Conservation (phyloP, 208 protist species). For the Acanthamoeba divionensis region DNA sequence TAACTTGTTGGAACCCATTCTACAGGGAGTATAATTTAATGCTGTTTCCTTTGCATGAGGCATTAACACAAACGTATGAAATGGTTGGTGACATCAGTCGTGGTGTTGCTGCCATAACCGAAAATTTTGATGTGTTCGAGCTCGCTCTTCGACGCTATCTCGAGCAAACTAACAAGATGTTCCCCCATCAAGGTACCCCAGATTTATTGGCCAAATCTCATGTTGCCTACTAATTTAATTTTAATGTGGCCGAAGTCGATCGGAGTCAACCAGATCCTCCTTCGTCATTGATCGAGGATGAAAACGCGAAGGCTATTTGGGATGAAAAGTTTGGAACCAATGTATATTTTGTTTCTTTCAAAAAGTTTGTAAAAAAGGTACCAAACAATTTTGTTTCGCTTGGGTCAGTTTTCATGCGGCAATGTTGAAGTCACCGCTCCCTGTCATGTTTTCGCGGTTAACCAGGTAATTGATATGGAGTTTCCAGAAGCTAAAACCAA, state of each 20-base stretch:
- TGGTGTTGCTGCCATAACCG: neutral
- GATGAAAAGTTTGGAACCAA: neutral
- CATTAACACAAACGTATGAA: neutral
- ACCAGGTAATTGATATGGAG: neutral
- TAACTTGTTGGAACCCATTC: no score
- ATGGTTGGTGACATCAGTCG: neutral
- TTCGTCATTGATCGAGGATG: slow-evolving; percentile 36
- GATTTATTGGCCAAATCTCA: no score
- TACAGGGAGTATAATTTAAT: no score
- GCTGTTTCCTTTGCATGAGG: no score
- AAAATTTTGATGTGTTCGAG: slow-evolving; percentile 53
- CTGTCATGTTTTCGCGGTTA: neutral
- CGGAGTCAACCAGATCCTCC: neutral
- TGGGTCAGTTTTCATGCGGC: no score
- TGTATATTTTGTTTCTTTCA: neutral
- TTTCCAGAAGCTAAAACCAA: slow-evolving; percentile 27
- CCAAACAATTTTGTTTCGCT: no score
- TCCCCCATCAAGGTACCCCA: slow-evolving; percentile 26
- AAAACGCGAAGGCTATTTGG: neutral
- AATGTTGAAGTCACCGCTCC: neutral
- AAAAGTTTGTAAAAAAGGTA: slow-evolving; percentile 2
- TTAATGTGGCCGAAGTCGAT: no score
- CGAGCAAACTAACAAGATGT: slow-evolving; percentile 26
- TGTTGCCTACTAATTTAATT: no score
- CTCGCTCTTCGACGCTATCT: slow-evolving; percentile 19